Conservation (phyloP, 1,139 yeast species). For the Zygoascus sp. region DNA sequence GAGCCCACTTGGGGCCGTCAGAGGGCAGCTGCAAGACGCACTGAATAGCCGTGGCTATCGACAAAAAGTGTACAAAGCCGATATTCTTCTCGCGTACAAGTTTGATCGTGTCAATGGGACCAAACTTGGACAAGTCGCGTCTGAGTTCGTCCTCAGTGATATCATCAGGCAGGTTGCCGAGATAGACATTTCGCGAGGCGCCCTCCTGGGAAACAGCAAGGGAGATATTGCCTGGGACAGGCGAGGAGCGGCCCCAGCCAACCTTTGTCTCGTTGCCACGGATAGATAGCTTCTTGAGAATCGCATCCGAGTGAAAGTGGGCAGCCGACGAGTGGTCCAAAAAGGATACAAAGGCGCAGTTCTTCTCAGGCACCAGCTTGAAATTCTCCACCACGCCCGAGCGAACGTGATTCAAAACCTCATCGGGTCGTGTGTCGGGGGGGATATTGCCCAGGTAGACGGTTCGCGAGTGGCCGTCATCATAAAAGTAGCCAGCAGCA, state of each 20-base stretch:
- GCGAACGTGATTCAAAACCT: constrained; percentile 80
- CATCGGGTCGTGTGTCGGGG: constrained; percentile 71
- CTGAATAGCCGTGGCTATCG: constrained; percentile 77
- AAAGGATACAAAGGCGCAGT: constrained; percentile 44
- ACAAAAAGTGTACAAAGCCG: constrained; percentile 75
- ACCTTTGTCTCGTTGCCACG: constrained; percentile 46
- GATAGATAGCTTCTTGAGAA: constrained; percentile 42
- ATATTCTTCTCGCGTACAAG: constrained; percentile 67
- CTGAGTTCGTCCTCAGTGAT: constrained; percentile 59
- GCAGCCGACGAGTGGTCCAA: constrained; percentile 43
- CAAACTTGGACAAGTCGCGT: constrained; percentile 66
- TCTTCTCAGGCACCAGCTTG: constrained; percentile 48
- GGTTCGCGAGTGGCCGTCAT: constrained; percentile 48
- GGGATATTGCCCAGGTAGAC: constrained; percentile 87
- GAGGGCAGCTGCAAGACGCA: constrained; percentile 63
- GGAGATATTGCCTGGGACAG: constrained; percentile 63
- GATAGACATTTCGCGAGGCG: constrained; percentile 86
- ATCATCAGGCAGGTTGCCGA: constrained; percentile 62
- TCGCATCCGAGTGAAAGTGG: constrained; percentile 50
- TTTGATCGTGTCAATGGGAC: constrained; percentile 77
- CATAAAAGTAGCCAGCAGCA: constrained; percentile 13
- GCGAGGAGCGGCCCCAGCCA: constrained; percentile 65
- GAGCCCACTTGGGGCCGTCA: constrained; percentile 52
- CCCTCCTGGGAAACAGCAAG: constrained; percentile 77
- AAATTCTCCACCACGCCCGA: constrained; percentile 84